Base-by-base conservation (phyloP, 257 asterid genomes). In the Dorcoceras hygrometricum region DNA sequence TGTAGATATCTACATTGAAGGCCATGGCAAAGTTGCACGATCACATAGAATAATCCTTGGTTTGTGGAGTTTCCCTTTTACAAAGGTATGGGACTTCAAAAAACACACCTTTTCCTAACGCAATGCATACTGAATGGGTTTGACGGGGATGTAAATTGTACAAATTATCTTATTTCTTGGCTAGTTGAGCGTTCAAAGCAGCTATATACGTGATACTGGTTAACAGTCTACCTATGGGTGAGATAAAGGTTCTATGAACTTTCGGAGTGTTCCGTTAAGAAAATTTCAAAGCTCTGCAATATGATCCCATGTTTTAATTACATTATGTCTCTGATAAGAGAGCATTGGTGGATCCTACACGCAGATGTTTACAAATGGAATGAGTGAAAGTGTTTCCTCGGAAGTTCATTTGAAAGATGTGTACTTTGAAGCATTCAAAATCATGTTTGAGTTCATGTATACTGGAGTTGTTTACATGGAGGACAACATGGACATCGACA, bases 321-420 rank as follows among this genome's bases (percentile, higher is more conserved):
- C 31, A 6, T 53, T 43, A 22, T 48, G 46, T 48, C 70, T 69
- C 46, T 29, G 14, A 18, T 68, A 14, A 46, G 32, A 51, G 26
- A 12, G 59, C 60, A 57, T 59, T 63, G 64, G n/a, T 19, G 25
- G 59, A 25, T 43, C 61, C 60, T 25, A 67, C 59, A 59, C 75
- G 74, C 89, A 94, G 99, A 94, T 94, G 99, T 90, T 94, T 82
- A 88, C 99, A 53, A 94, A 90, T 77, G 99, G 99, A 79, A 90
- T 94, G 99, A 85, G 82, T 5, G 99, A 90, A 83, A 90, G 95
- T 67, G 78, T 57, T 76, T 84, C 95, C 23, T 69, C 95, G 2
- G 77, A 72, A 70, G 77, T 88, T 74, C 79, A 77, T 82, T 80
- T 94, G 77, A 88, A 82, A 76, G 99, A 90, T 69, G 81, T 94